Percentiles rank a stretch among this genome's conserved stretches.
Evolutionary conservation across 2,329 filamentous ascomycete species (phyloP).

Genomic region (Macrophomina tecta): DNA sequence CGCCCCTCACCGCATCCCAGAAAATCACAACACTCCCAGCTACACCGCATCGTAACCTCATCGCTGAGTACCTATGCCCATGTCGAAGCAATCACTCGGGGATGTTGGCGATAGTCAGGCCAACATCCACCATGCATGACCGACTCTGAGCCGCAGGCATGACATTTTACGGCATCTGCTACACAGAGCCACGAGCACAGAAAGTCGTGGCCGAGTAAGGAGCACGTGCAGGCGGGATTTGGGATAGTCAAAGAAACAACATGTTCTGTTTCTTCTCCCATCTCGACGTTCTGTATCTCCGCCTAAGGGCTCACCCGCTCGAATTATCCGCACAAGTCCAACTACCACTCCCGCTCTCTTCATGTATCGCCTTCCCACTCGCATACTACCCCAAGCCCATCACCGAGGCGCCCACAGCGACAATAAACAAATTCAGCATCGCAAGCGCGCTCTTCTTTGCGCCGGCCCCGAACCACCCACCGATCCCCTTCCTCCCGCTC

Average conservation of each 20-base stretch:
- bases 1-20: constrained; percentile 17
- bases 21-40: neutral
- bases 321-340: constrained; percentile 35
- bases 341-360: constrained; percentile 32
- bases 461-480: constrained; percentile 1
- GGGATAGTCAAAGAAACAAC: too few relatives aligned
- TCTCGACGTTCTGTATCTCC: neutral
- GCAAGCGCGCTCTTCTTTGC: constrained; percentile 16
- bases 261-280: too few relatives aligned
- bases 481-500: neutral
- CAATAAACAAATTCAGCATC: constrained; percentile 5
- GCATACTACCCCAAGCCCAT: constrained; percentile 36
- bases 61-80: too few relatives aligned
- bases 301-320: neutral
- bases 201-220: too few relatives aligned
- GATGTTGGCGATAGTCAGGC: too few relatives aligned
- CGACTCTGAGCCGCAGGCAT: too few relatives aligned
- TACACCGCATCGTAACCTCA: neutral
- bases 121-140: too few relatives aligned
- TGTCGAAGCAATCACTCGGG: too few relatives aligned
- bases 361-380: constrained; percentile 36
- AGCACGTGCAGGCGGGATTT: too few relatives aligned
- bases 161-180: too few relatives aligned
- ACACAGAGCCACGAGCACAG: too few relatives aligned
- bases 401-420: constrained; percentile 4